Base-by-base conservation (phyloP, 805 yeast species). In the Wickerhamiella dianesei region DNA sequence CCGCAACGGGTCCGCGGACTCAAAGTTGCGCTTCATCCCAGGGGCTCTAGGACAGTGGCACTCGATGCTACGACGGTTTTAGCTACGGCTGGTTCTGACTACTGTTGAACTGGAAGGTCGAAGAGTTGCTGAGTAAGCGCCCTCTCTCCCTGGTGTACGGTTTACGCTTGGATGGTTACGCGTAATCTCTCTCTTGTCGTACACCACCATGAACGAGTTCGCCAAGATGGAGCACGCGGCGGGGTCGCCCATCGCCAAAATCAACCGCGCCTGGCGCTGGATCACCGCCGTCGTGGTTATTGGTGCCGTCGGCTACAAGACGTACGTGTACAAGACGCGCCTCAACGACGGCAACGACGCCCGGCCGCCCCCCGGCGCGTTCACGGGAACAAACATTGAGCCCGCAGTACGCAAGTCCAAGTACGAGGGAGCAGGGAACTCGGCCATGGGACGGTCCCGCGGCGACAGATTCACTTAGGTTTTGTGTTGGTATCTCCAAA, bases 361-460 rank as follows among this genome's bases (percentile, higher is more conserved):
- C 40, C 51, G 53, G 21, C 48, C 50, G 14, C 54, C 56, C 21
- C 65, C 67, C 17, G 66, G 67, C 8, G 50, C 60, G n/a, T 63
- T 56, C 50, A 54, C 53, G 16, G 67, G 67, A 22, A 53, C 48
- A 40, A 49, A 56, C 3, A 52, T 54, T 13, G 53, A 49, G 44
- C 53, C 55, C 5, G 58, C 52, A 12, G 49, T 56, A 50, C 54
- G 68, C 37, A 60, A 58, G 49, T 58, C 63, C 36, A 55, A 55
- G 45, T 64, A 60, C 51, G 63, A 64, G 44, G 68, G 68, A 3
- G 68, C 64, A 1, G 68, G 68, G 3, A 59, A 57, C 53, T 56
- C 67, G 4, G 58, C 53, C 43, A 41, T 64, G 46, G 66, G 60
- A 21, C 54, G 60, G 13, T 46, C 48, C 5, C 37, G 48, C n/a